Conservation (phyloP, 106 monocot species). For the Dendrobium chrysotoxum region DNA sequence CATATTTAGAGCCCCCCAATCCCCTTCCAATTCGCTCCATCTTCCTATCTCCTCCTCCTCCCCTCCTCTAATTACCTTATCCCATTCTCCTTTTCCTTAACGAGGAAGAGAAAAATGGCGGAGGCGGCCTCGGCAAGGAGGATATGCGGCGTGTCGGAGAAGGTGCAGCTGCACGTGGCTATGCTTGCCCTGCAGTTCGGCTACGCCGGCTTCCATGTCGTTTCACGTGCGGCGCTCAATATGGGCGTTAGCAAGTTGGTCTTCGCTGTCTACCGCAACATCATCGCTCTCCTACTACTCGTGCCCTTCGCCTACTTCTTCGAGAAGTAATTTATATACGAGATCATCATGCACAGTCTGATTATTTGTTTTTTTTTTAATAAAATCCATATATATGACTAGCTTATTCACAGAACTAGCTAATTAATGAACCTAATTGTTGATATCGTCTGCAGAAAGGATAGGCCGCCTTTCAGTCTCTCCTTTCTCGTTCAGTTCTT, state of each 20-base stretch:
- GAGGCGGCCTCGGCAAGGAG: slow-evolving; percentile 16
- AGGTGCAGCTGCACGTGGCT: slow-evolving; percentile 58
- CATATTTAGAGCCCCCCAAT: not conserved
- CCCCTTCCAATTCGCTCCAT: not conserved
- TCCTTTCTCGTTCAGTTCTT: slow-evolving; percentile 67
- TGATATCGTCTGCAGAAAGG: slow-evolving; percentile 43
- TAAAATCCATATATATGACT: not conserved
- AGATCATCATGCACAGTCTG: not conserved
- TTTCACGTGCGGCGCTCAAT: slow-evolving; percentile 65
- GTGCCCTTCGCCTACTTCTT: slow-evolving; percentile 78
- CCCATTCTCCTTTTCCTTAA: not conserved
- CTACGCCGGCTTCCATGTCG: slow-evolving; percentile 75
- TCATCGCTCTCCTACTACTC: slow-evolving; percentile 59
- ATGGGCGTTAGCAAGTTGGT: slow-evolving; percentile 82
- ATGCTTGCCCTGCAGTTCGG: slow-evolving; percentile 73
- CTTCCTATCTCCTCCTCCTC: not conserved
- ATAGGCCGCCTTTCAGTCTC: slow-evolving; percentile 49
- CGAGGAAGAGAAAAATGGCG: slow-evolving; percentile 17
- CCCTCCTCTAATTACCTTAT: not conserved
- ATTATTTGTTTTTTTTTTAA: no score
- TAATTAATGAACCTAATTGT: not conserved
- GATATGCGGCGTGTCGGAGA: slow-evolving; percentile 66
- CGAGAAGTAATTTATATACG: slow-evolving; percentile 44
- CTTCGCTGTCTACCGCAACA: slow-evolving; percentile 77
- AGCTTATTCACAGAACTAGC: not conserved